phyloP scores from a whole-genome alignment of 176 grass and related monocot genomes.

The Triticum timopheevii region DNA sequence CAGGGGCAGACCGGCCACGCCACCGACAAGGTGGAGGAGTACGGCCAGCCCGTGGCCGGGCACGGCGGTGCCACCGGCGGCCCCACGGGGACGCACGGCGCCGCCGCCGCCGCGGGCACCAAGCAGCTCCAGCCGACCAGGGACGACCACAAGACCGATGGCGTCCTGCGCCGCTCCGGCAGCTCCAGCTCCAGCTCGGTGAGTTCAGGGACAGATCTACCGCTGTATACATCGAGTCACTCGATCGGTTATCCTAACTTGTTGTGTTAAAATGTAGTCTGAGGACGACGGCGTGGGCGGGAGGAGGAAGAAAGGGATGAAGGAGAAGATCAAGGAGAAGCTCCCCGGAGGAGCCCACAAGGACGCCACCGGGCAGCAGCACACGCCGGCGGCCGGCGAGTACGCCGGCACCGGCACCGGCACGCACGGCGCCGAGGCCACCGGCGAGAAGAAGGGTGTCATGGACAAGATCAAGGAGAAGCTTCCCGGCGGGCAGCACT shows the following conservation, averaged over 20 bases:
- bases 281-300: not conserved
- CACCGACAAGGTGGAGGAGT: not conserved
- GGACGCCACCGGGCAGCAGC: not conserved
- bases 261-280: not conserved
- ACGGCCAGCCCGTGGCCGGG: not conserved
- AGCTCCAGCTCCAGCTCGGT: conserved; percentile 2
- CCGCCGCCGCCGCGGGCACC: not conserved
- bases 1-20: not conserved
- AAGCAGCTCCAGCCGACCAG: not conserved
- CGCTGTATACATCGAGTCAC: not conserved
- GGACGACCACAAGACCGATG: not conserved
- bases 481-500: not conserved
- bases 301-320: conserved; percentile 3
- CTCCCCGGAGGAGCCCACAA: not conserved
- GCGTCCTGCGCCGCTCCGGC: not conserved
- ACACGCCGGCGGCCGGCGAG: not conserved
- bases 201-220: not conserved
- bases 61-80: not conserved
- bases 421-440: not conserved
- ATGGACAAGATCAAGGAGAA: not conserved
- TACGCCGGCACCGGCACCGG: not conserved
- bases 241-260: not conserved
- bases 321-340: conserved; percentile 11
- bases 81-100: not conserved
- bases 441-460: not conserved